Percentiles rank a stretch among this genome's conserved stretches.
Evolutionary conservation across 2,329 filamentous ascomycete species (phyloP).

Genomic region (Ascomycota sp.): DNA sequence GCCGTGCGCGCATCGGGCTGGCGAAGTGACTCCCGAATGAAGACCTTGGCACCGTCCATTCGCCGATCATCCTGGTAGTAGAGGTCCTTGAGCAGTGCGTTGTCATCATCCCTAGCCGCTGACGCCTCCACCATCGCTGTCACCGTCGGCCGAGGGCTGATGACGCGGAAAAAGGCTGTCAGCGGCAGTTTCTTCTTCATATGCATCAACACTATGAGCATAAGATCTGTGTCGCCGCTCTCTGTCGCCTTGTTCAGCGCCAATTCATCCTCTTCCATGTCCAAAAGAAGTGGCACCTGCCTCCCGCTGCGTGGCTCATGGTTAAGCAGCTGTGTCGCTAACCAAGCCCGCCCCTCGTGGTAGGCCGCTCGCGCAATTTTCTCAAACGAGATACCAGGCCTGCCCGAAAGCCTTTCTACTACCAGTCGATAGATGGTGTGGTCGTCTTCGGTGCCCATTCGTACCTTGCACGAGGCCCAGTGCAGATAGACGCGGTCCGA

Average conservation of each 20-base stretch:
- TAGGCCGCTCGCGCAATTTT: conserved; percentile 83
- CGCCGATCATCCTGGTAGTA: conserved; percentile 95
- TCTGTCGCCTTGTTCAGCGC: conserved; percentile 93
- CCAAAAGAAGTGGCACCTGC: conserved; percentile 80
- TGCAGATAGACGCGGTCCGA: conserved; percentile 86
- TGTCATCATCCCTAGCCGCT: conserved; percentile 48
- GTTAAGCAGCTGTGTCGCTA: conserved; percentile 80
- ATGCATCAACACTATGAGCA: conserved; percentile 74
- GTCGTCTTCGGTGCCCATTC: conserved; percentile 65
- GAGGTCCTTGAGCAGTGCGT: conserved; percentile 73
- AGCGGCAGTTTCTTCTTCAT: conserved; percentile 80
- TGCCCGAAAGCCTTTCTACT: conserved; percentile 68
- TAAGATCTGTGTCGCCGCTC: conserved; percentile 80
- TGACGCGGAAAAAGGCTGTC: conserved; percentile 77
- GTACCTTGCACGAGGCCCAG: conserved; percentile 91
- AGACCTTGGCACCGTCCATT: conserved; percentile 69
- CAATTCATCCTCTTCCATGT: conserved; percentile 89
- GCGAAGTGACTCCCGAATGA: conserved; percentile 63
- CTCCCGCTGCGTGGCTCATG: conserved; percentile 89
- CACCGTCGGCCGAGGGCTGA: conserved; percentile 69
- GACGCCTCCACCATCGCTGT: conserved; percentile 77
- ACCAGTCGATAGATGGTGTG: conserved; percentile 72
- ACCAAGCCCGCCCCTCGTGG: conserved; percentile 72
- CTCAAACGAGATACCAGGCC: conserved; percentile 87
- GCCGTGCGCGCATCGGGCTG: conserved; percentile 50